Conservation (phyloP, 139 green algal genomes). For the Auxenochlorella protothecoides region DNA sequence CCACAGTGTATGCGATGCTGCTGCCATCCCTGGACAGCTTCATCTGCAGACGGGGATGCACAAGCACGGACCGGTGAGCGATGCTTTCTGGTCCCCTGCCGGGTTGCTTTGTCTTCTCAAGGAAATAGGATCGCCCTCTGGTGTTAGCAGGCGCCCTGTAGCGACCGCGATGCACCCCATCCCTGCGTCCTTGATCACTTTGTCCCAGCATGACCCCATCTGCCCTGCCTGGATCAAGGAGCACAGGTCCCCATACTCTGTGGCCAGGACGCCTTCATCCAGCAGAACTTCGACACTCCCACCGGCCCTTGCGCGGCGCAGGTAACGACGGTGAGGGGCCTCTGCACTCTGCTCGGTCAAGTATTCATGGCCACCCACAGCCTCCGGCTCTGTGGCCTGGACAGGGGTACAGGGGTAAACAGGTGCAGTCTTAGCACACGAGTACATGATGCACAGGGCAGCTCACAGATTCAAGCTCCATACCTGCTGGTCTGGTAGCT, state of each 20-base stretch:
- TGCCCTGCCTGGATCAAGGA: conserved; percentile 8
- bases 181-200: too few relatives aligned
- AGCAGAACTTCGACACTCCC: conserved; percentile 12
- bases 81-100: too few relatives aligned
- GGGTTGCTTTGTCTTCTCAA: too few relatives aligned
- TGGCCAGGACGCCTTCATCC: conserved; percentile 16
- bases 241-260: conserved; percentile 10
- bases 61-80: too few relatives aligned
- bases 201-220: neutral
- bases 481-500: conserved; percentile 3
- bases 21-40: conserved; percentile 18
- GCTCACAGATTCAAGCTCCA: too few relatives aligned
- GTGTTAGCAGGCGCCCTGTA: too few relatives aligned
- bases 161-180: too few relatives aligned
- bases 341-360: conserved; percentile 4
- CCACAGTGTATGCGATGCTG: conserved; percentile 16
- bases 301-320: neutral
- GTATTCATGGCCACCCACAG: conserved; percentile 4
- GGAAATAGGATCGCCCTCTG: too few relatives aligned
- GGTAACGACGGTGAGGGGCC: conserved; percentile 7
- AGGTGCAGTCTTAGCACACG: too few relatives aligned
- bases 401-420: neutral
- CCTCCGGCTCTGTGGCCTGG: conserved; percentile 1
- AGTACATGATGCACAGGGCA: too few relatives aligned
- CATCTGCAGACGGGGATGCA: conserved; percentile 2